Conservation (phyloP, 805 yeast species). For the Wickerhamomyces subpelliculosus region DNA sequence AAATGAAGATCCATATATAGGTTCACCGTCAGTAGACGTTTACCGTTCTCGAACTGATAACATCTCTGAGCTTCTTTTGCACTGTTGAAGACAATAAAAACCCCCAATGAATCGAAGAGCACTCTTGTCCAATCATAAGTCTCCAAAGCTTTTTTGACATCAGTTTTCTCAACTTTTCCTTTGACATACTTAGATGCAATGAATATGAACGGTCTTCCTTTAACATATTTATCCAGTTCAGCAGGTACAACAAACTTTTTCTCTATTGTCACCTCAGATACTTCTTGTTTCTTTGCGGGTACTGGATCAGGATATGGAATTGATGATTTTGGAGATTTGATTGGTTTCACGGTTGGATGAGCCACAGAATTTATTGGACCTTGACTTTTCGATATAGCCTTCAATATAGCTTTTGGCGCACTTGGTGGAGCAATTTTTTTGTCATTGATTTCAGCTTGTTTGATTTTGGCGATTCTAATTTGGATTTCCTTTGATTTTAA, state of each 20-base stretch:
- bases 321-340: too few relatives aligned
- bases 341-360: too few relatives aligned
- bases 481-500: slow-evolving; percentile 7
- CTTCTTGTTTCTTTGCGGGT: too few relatives aligned
- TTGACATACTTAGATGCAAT: slow-evolving; percentile 42
- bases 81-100: slow-evolving; percentile 62
- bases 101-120: slow-evolving; percentile 55
- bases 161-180: slow-evolving; percentile 37
- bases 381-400: slow-evolving; percentile 9
- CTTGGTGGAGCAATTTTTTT: slow-evolving; percentile 9
- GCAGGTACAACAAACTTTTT: slow-evolving; percentile 32
- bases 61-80: slow-evolving; percentile 53
- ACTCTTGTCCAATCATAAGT: slow-evolving; percentile 63
- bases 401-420: slow-evolving; percentile 21
- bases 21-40: slow-evolving; percentile 37
- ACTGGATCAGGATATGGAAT: too few relatives aligned
- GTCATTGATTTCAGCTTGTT: slow-evolving; percentile 21
- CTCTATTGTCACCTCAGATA: slow-evolving; percentile 7
- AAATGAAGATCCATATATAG: slow-evolving; percentile 47
- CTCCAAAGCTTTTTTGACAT: slow-evolving; percentile 50
- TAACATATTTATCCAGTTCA: slow-evolving; percentile 42
- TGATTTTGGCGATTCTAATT: slow-evolving; percentile 2
- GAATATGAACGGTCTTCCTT: slow-evolving; percentile 51
- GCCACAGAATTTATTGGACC: too few relatives aligned
- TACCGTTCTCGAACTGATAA: slow-evolving; percentile 54